These are phyloP conservation scores for Arthroderma sp. DNA, from an alignment of 2,329 filamentous ascomycete genomes.

Conservation along the genomic window DNA sequence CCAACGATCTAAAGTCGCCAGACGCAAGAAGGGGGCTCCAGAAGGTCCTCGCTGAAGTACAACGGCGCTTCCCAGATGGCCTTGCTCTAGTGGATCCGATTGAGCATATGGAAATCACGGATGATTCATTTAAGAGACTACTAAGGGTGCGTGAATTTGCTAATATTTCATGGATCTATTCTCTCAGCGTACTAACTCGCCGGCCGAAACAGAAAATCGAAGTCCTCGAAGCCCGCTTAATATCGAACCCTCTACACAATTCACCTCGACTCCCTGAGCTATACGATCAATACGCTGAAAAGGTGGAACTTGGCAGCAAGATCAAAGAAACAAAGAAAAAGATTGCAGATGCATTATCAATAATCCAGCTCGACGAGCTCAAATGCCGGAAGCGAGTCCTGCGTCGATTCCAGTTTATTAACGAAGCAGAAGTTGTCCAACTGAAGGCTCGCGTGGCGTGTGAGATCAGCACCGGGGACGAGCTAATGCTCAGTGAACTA, in stretches of 20 bases:
- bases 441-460: conserved; percentile 95
- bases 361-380: conserved; percentile 88
- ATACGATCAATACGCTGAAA: conserved; percentile 75
- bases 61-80: conserved; percentile 82
- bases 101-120: conserved; percentile 88
- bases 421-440: conserved; percentile 88
- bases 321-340: conserved; percentile 83
- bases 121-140: conserved; percentile 86
- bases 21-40: conserved; percentile 57
- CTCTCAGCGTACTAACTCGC: conserved; percentile 11
- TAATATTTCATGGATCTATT: neutral
- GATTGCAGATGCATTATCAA: conserved; percentile 70
- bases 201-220: conserved; percentile 66
- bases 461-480: conserved; percentile 94
- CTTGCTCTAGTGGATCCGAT: conserved; percentile 81
- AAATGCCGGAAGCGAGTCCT: conserved; percentile 93
- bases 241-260: conserved; percentile 83
- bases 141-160: conserved; percentile 40
- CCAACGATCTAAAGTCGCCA: conserved; percentile 56
- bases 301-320: conserved; percentile 60
- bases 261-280: conserved; percentile 71
- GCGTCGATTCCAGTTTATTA: conserved; percentile 87
- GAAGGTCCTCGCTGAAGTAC: conserved; percentile 61
- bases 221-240: conserved; percentile 76
- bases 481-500: conserved; percentile 81